Percentiles rank a stretch among this genome's conserved stretches.
phyloP scores from a whole-genome alignment of 2,329 filamentous ascomycete genomes.

The Ploettnerulaceae sp. region DNA sequence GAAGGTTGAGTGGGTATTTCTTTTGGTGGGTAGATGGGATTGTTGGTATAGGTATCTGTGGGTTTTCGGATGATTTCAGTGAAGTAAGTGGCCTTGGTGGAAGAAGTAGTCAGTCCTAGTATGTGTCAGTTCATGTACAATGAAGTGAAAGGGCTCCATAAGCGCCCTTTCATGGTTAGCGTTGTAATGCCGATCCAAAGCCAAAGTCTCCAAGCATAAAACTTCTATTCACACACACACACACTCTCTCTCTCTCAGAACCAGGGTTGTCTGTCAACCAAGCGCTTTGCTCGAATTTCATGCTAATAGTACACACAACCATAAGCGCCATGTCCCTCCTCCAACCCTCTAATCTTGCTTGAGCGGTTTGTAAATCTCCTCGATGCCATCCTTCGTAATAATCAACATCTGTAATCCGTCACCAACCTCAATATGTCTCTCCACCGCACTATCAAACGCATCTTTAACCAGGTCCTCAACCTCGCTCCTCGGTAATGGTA shows the following conservation, averaged over 20 bases:
- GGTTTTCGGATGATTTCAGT: too few species aligned
- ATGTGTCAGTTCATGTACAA: too few species aligned
- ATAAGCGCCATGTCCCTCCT: conserved; percentile 8
- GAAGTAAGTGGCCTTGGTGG: too few species aligned
- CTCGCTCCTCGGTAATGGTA: conserved; percentile 64
- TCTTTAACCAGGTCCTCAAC: conserved; percentile 90
- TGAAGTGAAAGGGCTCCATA: too few species aligned
- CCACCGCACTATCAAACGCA: conserved; percentile 95
- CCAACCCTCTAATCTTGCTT: conserved; percentile 72
- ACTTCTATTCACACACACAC: neutral
- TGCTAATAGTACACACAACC: conserved; percentile 21
- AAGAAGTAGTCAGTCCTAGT: too few species aligned
- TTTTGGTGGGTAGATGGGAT: too few species aligned
- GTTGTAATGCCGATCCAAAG: too few species aligned
- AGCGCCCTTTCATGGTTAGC: too few species aligned
- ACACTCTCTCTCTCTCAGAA: neutral
- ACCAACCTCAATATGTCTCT: conserved; percentile 98
- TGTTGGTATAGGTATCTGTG: too few species aligned
- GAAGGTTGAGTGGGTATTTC: too few species aligned
- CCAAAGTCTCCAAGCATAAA: too few species aligned
- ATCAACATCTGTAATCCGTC: conserved; percentile 94
- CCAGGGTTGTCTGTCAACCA: conserved; percentile 1
- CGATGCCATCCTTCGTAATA: conserved; percentile 80
- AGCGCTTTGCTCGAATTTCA: conserved; percentile 11
- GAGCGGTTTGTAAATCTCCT: conserved; percentile 77